Evolutionary conservation across 2,329 filamentous ascomycete species (phyloP), one percentile per base, ranked within the genome.

Genomic region (Tetracladium maxilliforme): DNA sequence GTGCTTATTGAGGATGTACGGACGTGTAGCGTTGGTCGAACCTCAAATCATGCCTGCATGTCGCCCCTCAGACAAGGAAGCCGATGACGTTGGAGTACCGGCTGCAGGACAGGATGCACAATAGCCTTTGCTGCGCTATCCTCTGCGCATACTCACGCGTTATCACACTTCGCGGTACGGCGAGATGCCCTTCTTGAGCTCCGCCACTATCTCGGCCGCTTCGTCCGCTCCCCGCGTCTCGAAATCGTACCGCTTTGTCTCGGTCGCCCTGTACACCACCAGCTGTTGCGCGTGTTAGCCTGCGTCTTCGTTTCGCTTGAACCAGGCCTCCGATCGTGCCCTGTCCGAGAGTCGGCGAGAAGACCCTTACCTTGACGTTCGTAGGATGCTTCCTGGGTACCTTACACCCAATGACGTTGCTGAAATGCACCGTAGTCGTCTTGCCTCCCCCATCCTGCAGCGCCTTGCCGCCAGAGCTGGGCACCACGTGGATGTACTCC

Each of bases 401-500:
- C 47, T 86, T 87, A 44, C 78, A 83, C 4, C 81, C 81, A 10
- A 92, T 69, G 6, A 90, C 77, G 29, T 78, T 79, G 40, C 70
- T 77, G 44, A 87, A 86, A 40, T 86, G 80, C 23, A 87, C 77
- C 20, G 79, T 83, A 4, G 79, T 84, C 17, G 72, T 78, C 53
- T 83, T 84, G 18, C 68, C 68, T 28, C 59, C 62, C 13, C 60
- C 63, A 28, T 76, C 70, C 30, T 70, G 64, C 29, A 71, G 52
- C 8, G 70, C 66, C 43, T 78, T 80, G 19, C 73, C 72, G 7
- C 64, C 64, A 3, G 66, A 67, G 3, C 68, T 61, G 14, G 81
- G 79, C 64, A 83, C 76, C 39, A 92, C 83, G 48, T 87, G 80
- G 33, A 92, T 70, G 46, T 86, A 90, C 45, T 92, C 82, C 31